Evolutionary conservation across 192 early-diverging fungal genomes (phyloP), one percentile per base, ranked within the genome.

Genomic region (Cladochytrium replicatum): DNA sequence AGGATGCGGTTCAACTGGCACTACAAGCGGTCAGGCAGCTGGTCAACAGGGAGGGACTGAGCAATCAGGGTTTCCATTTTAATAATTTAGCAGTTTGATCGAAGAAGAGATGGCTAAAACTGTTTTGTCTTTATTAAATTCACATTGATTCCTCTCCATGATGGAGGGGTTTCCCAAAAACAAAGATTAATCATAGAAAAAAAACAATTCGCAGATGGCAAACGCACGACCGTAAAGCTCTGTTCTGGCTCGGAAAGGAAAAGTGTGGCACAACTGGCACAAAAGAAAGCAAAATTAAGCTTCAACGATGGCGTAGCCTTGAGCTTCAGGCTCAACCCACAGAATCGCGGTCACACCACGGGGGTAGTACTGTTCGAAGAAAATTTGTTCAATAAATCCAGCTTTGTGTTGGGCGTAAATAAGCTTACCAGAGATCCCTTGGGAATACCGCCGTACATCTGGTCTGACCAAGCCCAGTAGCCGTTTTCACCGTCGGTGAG

Each of bases 271-370:
- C n/a, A n/a, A n/a, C n/a, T n/a, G n/a, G n/a, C n/a, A n/a, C n/a
- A n/a, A n/a, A n/a, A n/a, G n/a, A 37, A 13, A 37, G 17, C 17
- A 17, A 37, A 37, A 37, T 13, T 13, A 37, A 37, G 34, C 34
- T 13, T 13, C 34, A 37, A 13, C 34, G 13, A 13, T 13, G 13
- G 13, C 34, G 34, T 37, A 30, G 48, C 52, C n/a, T n/a, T n/a
- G n/a, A n/a, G n/a, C n/a, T n/a, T n/a, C n/a, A n/a, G n/a, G n/a
- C n/a, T n/a, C n/a, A n/a, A n/a, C 41, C 52, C 52, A 54, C 9
- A 54, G 50, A 53, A 54, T 54, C 27, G 28, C 34, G 23, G 52
- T 54, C 3, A 54, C 52, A 32, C 52, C 52, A 29, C 52, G 44
- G 15, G 52, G 52, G 32, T 54, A 54, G 22, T 48, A 54, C 49